Evolutionary conservation across 768 basidiomycete genomes (phyloP).

Genomic region (Postia placenta): DNA sequence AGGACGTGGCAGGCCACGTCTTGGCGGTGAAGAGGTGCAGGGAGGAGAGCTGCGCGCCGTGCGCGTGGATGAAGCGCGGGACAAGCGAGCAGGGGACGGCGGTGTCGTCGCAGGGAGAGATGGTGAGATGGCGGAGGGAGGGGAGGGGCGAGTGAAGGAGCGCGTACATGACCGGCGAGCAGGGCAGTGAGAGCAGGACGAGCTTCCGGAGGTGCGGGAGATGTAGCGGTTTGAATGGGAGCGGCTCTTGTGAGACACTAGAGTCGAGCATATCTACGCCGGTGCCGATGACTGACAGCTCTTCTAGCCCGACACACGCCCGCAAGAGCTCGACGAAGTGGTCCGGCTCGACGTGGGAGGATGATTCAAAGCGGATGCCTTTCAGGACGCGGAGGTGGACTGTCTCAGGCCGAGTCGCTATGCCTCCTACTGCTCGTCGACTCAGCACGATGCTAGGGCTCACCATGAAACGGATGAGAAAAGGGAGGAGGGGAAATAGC

Average conservation of each 20-base stretch:
- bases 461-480: conserved; percentile 47
- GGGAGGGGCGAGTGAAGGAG: conserved; percentile 60
- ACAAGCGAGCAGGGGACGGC: conserved; percentile 52
- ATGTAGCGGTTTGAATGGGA: conserved; percentile 37
- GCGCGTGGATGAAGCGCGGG: conserved; percentile 50
- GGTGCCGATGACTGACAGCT: conserved; percentile 56
- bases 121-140: conserved; percentile 50
- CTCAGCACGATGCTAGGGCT: conserved; percentile 57
- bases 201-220: conserved; percentile 56
- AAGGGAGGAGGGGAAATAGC: conserved; percentile 65
- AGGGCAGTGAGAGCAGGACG: conserved; percentile 59
- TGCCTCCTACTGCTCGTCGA: conserved; percentile 45
- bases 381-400: conserved; percentile 43
- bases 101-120: conserved; percentile 72
- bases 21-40: conserved; percentile 66
- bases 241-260: conserved; percentile 20
- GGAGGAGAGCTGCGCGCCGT: conserved; percentile 53
- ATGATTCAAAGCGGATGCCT: conserved; percentile 42
- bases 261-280: conserved; percentile 51
- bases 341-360: conserved; percentile 35
- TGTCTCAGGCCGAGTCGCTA: conserved; percentile 47
- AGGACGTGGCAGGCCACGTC: conserved; percentile 29
- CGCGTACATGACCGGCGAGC: conserved; percentile 54
- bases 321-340: conserved; percentile 53
- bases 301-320: conserved; percentile 50